Evolutionary conservation across 163 green algal species (phyloP), one percentile per base, ranked within the genome.

Genomic region (Smithsoniella earleae): DNA sequence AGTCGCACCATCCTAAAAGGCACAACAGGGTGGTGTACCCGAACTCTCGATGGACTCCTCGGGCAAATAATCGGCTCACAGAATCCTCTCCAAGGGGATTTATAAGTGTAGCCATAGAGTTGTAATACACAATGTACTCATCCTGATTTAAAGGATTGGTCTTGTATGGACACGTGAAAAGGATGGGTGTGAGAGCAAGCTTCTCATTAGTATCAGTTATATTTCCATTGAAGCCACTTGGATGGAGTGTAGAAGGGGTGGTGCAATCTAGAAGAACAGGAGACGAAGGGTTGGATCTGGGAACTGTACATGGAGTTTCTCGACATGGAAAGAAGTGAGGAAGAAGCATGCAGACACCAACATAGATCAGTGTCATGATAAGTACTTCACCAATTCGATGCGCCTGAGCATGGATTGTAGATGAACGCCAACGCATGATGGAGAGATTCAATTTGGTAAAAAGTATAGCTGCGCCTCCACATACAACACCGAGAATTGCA

Each of bases 61-160:
- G 82, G 2, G 80, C 82, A 54, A 96, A 83, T 72, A 96, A 81
- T 73, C 90, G 88, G 73, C 87, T 88, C 78, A 96, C 90, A 25
- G 82, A 77, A 28, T 96, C 87, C 75, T 96, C 89, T 25, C 86
- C 87, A 90, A 81, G 36, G 37, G 65, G 86, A 63, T 84, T 85
- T 77, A 94, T 88, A 33, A 96, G 81, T 1, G 88, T 95, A 25
- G 90, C 89, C 62, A 96, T 80, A 78, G 93, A 86, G 79, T 96
- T 96, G 85, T 95, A 95, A 16, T 77, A 83, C 25, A 87, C 82
- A 2, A 76, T 69, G 58, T 38, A 69, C 58, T 69, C 25, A 18
- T 69, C 27, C 8, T 69, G 31, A 0, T 69, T 36, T 16, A 45
- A 30, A 30, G 58, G 58, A 31, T 69, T 69, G 58, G 43, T 38